Base-by-base conservation (phyloP, 2,329 filamentous ascomycete species). In the Cercospora zeina region DNA sequence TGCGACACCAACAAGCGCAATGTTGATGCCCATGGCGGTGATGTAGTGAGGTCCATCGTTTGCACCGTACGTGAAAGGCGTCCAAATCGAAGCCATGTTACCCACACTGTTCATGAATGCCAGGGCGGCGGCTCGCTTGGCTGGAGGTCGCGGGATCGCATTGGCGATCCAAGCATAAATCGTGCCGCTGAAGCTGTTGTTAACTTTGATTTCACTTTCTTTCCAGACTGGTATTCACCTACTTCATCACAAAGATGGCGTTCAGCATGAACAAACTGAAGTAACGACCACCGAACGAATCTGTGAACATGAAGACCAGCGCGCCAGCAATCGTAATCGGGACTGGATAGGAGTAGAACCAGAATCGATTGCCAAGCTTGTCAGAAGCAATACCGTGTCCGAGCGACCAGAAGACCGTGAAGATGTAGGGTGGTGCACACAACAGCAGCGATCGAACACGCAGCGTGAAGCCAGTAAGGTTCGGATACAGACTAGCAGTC, bases 161-260 rank as follows among this genome's bases (percentile, higher is more conserved):
- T 89, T 90, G 51, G 83, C 86, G 66, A 93, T 91, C 90, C 90
- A 95, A 2, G 87, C 88, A 70, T 87, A 91, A 53, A 85, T 69
- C 6, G 62, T 62, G 6, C 62, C 58, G 49, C 49, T 53, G 1
- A 8, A 19, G 14, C 9, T 39, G 6, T 7, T 60, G 58, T 54
- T 34, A 50, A 34, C 49, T 0, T 16, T 16, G 33, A 10, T 21
- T 11, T 10, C 19, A 11, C 24, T 9, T 57, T 4, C 14, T 21
- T 6, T 1, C 11, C 24, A 34, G 8, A 33, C 10, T 1, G 14
- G 3, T 80, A 83, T 34, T 79, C 80, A 73, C 49, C 34, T 34
- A 53, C 49, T 83, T 82, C 72, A 81, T 81, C 14, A 80, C 78
- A 66, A 85, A 85, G 61, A 85, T 78, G 66, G 85, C 83, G 65